These are phyloP conservation scores for Rhynchospora breviuscula DNA, from an alignment of 176 grass and related monocot species.

Conservation along the genomic window DNA sequence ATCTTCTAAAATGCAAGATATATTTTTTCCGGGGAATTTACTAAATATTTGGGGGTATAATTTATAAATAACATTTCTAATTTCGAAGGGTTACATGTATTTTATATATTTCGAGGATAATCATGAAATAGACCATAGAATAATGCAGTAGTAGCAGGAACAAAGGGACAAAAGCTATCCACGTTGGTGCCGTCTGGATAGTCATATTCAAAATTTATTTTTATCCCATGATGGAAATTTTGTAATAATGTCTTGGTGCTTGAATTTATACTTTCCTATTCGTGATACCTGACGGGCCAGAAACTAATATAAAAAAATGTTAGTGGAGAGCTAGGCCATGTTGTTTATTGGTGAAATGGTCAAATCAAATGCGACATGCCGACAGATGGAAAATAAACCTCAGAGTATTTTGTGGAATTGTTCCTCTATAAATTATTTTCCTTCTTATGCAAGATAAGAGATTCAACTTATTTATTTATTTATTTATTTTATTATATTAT, in stretches of 20 bases:
- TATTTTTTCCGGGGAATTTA: background rate
- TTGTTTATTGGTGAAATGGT: slow-evolving; percentile 24
- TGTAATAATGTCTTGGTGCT: background rate
- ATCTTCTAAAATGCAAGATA: background rate
- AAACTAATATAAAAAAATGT: background rate
- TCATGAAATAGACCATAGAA: background rate
- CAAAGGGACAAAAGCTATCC: slow-evolving; percentile 9
- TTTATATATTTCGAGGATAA: background rate
- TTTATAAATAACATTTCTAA: background rate
- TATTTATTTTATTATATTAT: too few species aligned
- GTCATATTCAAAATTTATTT: background rate
- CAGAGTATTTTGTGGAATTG: background rate
- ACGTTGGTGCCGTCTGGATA: background rate
- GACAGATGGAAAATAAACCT: slow-evolving; percentile 9
- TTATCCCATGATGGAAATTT: slow-evolving; percentile 20
- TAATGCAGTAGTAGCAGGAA: background rate
- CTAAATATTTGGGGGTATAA: background rate
- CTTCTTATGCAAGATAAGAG: background rate
- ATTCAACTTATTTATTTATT: background rate
- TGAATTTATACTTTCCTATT: background rate
- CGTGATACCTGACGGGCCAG: background rate
- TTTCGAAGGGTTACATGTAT: background rate
- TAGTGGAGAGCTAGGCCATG: background rate
- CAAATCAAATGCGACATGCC: slow-evolving; percentile 4
- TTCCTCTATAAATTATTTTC: background rate